These are phyloP conservation scores for Trypanosoma melophagium DNA, from an alignment of 208 protist genomes.

Conservation along the genomic window DNA sequence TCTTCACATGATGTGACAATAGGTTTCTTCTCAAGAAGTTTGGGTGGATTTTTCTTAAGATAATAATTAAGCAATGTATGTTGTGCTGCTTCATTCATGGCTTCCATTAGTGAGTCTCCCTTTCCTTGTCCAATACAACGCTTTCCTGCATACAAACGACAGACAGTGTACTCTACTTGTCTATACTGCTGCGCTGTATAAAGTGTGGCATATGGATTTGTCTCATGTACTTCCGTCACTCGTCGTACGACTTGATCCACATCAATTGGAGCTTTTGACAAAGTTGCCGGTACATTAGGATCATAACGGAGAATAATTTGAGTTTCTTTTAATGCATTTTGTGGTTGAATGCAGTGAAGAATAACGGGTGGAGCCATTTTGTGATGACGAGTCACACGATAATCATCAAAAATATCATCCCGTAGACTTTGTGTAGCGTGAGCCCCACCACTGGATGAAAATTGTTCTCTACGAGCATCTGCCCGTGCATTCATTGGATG, in stretches of 20 bases:
- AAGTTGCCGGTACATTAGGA: conserved; percentile 41
- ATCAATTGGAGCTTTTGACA: conserved; percentile 66
- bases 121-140: conserved; percentile 86
- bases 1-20: background rate
- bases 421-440: conserved; percentile 68
- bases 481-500: conserved; percentile 72
- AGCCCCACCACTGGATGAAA: conserved; percentile 74
- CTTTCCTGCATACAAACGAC: conserved; percentile 62
- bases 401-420: conserved; percentile 64
- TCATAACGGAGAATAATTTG: conserved; percentile 88
- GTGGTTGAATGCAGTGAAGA: conserved; percentile 54
- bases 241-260: conserved; percentile 82
- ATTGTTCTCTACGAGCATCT: conserved; percentile 66
- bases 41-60: conserved; percentile 20
- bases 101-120: conserved; percentile 79
- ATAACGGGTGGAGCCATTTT: conserved; percentile 64
- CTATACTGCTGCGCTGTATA: conserved; percentile 75
- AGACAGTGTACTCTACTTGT: conserved; percentile 82
- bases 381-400: conserved; percentile 40
- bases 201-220: conserved; percentile 79
- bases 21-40: background rate
- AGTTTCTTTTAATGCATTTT: conserved; percentile 82
- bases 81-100: conserved; percentile 77
- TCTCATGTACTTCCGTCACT: conserved; percentile 82
- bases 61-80: conserved; percentile 85